Evolutionary conservation across 2,329 filamentous ascomycete species (phyloP), one percentile per base, ranked within the genome.

Genomic region (Stagonosporopsis rhizophila): DNA sequence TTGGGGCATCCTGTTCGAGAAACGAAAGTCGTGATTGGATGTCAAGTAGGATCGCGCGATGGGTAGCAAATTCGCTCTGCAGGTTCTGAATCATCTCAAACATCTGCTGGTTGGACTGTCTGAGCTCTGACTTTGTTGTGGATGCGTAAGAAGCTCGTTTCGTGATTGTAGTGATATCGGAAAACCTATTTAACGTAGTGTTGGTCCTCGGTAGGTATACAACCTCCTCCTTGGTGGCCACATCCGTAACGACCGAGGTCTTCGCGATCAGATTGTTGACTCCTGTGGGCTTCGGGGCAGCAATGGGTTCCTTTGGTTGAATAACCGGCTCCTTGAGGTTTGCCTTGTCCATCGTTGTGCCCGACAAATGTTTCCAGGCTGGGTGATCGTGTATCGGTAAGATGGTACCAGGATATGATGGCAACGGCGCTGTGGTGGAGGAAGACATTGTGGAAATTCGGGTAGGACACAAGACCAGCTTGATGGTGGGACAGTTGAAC

Each of bases 11-110:
- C 17, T 61, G 49, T 48, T 74, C 70, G 4, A 74, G 65, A 28
- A 69, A 63, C 3, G 68, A 61, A 4, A 73, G 56, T 4, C 71
- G 64, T 12, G 67, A 58, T 44, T 72, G 68, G 25, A 74, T 64
- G 30, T 73, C 66, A 5, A 68, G 61, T 59, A 74, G 64, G 38
- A 68, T 63, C 9, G 62, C 34, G 27, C 69, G 61, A 34, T 73
- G 65, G 19, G 60, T 58, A 4, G 62, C 56, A 5, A 74, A 65
- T 49, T 73, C 70, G 1, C 41, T 52, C 38, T 72, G 68, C 8
- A 72, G 66, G 27, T 61, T 68, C 35, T 71, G 67, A 2, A 74
- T 57, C 60, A 70, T 72, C 22, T 68, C 67, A 14, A 69, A 55
- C 9, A 73, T 50, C n/a, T 64, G 50, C 5, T 64, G 53, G 30